These are phyloP conservation scores for Paraurostyla sp. DNA, from an alignment of 73 alveolate genomes.

Conservation along the genomic window DNA sequence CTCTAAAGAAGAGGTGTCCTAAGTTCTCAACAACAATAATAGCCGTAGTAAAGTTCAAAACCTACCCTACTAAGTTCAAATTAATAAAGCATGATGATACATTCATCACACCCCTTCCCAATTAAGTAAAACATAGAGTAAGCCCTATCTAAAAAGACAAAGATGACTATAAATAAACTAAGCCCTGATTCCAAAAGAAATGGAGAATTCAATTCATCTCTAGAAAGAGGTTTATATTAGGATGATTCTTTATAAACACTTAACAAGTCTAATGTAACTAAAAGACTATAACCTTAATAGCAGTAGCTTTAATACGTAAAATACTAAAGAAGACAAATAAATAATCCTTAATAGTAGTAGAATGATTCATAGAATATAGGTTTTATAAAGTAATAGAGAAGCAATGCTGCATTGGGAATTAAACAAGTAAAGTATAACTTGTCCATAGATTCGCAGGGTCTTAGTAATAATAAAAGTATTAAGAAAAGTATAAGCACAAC, in stretches of 20 bases:
- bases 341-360: neutral
- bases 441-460: no score
- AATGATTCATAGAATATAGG: neutral
- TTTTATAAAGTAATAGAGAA: neutral
- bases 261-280: neutral
- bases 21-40: neutral
- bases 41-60: neutral
- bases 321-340: conserved; percentile 1
- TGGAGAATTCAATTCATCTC: neutral
- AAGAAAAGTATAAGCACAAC: no score
- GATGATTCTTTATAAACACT: neutral
- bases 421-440: conserved; percentile 8
- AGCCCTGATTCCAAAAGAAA: conserved; percentile 7
- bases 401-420: neutral
- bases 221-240: neutral
- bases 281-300: neutral
- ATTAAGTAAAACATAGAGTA: no score
- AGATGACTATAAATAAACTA: conserved; percentile 3
- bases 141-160: neutral
- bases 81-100: no score
- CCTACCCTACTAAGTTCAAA: no score
- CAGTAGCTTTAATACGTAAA: neutral
- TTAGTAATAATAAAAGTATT: no score
- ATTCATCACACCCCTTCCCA: no score
- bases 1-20: neutral